Base-by-base conservation (phyloP, 2,329 filamentous ascomycete genomes). In the Alternaria viburni region DNA sequence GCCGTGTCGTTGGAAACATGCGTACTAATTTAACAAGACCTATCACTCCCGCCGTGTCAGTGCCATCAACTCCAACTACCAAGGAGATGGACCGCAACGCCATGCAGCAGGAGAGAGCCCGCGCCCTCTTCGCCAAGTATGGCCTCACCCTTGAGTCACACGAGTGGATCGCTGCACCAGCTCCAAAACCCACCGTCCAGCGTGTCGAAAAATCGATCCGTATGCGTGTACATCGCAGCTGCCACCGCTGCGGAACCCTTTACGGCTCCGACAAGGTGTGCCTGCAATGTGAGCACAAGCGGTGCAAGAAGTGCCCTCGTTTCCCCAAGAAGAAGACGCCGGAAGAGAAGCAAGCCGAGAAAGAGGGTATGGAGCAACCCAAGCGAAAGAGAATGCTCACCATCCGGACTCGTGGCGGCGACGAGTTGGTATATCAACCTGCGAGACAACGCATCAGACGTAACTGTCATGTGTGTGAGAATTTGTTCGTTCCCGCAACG, bases 261-360 rank as follows among this genome's bases (percentile, higher is more conserved):
- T 97, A 95, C 77, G 90, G 91, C 59, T 80, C 86, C 19, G 87
- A 90, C 72, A 93, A 90, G 81, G 85, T 90, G 63, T 97, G 94
- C 80, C 80, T 86, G 68, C 88, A 87, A 69, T 97, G 94, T 82
- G 86, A 91, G 70, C 94, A 97, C 81, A 84, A 84, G 50, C 88
- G 92, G 69, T 97, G 94, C 86, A 91, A 88, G 75, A 89, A 91
- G 74, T 97, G 94, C 78, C 87, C 89, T 26, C 89, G 92, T 59
- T 88, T 91, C 72, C 93, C 93, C 32, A 83, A 87, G 57, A 89
- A 89, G 81, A 88, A 87, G 69, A 85, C 68, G 17, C 82, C 72
- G 55, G 73, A 66, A 69, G 76, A 79, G 43, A 80, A 78, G 70
- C 70, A 72, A 62, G 44, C 74, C 59, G 72, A 68, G 36, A 65